These are phyloP conservation scores for Trifolium pratense DNA, from an alignment of 306 rosid species.

Conservation along the genomic window DNA sequence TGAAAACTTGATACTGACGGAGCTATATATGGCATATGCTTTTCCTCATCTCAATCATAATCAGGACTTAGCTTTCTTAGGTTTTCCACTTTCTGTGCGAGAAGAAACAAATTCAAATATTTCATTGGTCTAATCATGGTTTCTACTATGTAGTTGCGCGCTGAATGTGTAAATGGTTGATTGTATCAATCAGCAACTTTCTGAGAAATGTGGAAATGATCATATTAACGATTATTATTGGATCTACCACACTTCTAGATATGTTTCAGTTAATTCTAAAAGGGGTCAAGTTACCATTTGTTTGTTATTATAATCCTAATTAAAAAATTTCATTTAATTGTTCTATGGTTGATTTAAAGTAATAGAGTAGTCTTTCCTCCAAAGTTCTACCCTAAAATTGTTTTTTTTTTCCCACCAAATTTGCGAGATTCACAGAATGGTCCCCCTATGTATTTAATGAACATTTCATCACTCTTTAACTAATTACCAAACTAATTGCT, in stretches of 20 bases:
- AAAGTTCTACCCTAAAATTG: background rate
- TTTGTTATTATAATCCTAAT: background rate
- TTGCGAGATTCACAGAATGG: background rate
- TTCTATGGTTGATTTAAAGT: background rate
- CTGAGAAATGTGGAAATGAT: background rate
- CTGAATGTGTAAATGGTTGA: constrained; percentile 14
- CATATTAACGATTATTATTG: background rate
- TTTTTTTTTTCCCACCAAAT: background rate
- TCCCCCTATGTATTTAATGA: background rate
- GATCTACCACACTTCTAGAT: background rate
- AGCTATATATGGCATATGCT: background rate
- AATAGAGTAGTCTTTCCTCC: background rate
- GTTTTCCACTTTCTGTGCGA: background rate
- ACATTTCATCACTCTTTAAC: background rate
- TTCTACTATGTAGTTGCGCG: background rate
- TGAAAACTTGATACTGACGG: background rate
- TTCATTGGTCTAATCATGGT: constrained; percentile 6
- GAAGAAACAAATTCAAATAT: constrained; percentile 14
- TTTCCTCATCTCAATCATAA: background rate
- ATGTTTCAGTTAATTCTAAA: background rate
- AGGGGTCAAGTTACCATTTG: background rate
- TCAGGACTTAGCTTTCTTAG: background rate
- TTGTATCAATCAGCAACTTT: background rate
- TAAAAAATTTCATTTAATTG: background rate
- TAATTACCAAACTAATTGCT: background rate